Evolutionary conservation across 345 rosid species (phyloP).

Genomic region (Atalantia buxifolia): DNA sequence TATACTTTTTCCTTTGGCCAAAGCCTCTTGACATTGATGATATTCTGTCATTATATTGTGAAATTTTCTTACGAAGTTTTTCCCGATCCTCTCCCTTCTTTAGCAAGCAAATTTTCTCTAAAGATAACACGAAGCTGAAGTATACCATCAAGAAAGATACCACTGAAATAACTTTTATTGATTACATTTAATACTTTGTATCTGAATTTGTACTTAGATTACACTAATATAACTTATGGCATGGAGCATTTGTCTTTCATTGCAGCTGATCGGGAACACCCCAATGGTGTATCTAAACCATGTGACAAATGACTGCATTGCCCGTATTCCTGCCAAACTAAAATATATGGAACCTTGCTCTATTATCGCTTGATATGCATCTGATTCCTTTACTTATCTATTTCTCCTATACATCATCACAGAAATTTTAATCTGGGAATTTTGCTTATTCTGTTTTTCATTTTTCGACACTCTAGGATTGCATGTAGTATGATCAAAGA

Average conservation of each 20-base stretch:
- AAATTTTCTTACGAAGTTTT: too few species aligned
- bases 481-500: slow-evolving; percentile 60
- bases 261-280: slow-evolving; percentile 57
- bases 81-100: too few species aligned
- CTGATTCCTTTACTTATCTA: not conserved
- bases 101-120: too few species aligned
- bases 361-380: slow-evolving; percentile 40
- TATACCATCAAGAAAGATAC: slow-evolving; percentile 50
- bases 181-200: too few species aligned
- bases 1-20: too few species aligned
- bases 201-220: too few species aligned
- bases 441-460: too few species aligned
- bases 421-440: too few species aligned
- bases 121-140: slow-evolving; percentile 27
- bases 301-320: slow-evolving; percentile 52
- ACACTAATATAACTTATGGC: not conserved
- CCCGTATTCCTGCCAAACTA: slow-evolving; percentile 62
- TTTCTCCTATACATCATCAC: too few species aligned
- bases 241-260: not conserved
- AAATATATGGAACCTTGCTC: slow-evolving; percentile 51
- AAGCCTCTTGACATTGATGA: too few species aligned
- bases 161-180: slow-evolving; percentile 38
- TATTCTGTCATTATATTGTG: too few species aligned
- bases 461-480: slow-evolving; percentile 22
- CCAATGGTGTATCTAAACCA: slow-evolving; percentile 66